These are phyloP conservation scores for Phytophthora brassicae DNA, from an alignment of 352 stramenopile species.

Conservation along the genomic window DNA sequence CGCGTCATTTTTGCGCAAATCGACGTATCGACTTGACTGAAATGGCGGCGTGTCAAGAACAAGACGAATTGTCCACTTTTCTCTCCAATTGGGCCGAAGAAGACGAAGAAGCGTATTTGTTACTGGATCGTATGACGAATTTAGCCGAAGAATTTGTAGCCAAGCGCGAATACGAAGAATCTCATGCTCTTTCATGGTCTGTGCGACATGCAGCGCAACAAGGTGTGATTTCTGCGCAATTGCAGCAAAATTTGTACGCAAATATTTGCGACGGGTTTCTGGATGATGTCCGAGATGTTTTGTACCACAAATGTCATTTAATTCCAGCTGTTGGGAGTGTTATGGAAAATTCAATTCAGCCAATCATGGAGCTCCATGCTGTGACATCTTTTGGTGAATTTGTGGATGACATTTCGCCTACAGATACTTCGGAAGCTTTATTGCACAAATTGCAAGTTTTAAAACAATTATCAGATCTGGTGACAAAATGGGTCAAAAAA, in stretches of 20 bases:
- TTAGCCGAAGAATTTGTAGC: conserved; percentile 67
- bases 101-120: conserved; percentile 61
- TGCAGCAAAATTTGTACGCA: conserved; percentile 66
- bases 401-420: conserved; percentile 60
- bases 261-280: conserved; percentile 62
- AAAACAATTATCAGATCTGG: conserved; percentile 65
- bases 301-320: conserved; percentile 83
- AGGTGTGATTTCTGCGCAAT: conserved; percentile 57
- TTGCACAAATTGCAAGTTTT: conserved; percentile 75
- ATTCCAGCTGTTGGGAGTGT: conserved; percentile 72
- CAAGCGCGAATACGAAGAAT: conserved; percentile 72
- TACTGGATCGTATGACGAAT: conserved; percentile 68
- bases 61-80: conserved; percentile 53
- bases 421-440: conserved; percentile 43
- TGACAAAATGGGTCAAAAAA: conserved; percentile 78
- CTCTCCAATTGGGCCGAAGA: conserved; percentile 46
- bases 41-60: conserved; percentile 38
- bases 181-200: conserved; percentile 65
- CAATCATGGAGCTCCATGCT: conserved; percentile 32
- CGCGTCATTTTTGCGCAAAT: conserved; percentile 42
- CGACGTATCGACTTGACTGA: conserved; percentile 29
- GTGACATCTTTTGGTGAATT: conserved; percentile 54
- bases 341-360: conserved; percentile 43
- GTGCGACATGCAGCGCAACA: conserved; percentile 71
- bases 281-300: conserved; percentile 74